Evolutionary conservation across 345 rosid genomes (phyloP), one percentile per base, ranked within the genome.

Genomic region (Populus tremula): DNA sequence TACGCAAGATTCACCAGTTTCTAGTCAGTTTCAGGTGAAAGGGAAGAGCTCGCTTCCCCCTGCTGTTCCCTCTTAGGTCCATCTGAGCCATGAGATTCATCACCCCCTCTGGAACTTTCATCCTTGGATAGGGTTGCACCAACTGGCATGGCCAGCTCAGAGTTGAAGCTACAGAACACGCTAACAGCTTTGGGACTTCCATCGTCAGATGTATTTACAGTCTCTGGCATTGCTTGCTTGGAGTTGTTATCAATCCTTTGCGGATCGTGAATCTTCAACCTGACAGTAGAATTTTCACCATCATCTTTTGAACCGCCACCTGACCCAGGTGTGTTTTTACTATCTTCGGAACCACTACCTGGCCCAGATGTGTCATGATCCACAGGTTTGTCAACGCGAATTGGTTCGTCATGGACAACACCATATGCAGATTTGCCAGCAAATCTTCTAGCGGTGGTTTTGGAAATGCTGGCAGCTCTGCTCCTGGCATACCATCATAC

Each of bases 401-500:
- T 67, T 41, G 73, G 67, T 31, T 73, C 49, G 33, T 62, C 77
- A 62, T 41, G 17, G 23, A 27, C 45, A 50, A 49, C 54, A 29
- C 69, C 75, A 39, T 29, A 47, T 0, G 53, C 31, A 27, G 66
- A 61, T n/a, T 35, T 66, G 33, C 70, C 67, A 35, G 47, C 47
- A 43, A 76, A 54, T 67, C 59, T 66, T 76, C 50, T 79, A 8
- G 74, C 70, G 43, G 74, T 82, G 11, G 43, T 27, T 75, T 67
- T 80, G 62, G 81, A 76, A 50, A 45, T 23, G 47, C 64, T 67
- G 23, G 56, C 71, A 21, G 49, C 70, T 31, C 76, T 71, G 67
- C 25, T 79, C 82, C 86, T 83, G 23, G 43, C 76, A 76, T 50
- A 62, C 50, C 76, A 71, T 73, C 38, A 29, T 9, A 14, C 33